A percentile compares a stretch with the other conserved stretches of the same genome.
Evolutionary conservation across 306 rosid species (phyloP).

Genomic region (Dalbergia cultrata): DNA sequence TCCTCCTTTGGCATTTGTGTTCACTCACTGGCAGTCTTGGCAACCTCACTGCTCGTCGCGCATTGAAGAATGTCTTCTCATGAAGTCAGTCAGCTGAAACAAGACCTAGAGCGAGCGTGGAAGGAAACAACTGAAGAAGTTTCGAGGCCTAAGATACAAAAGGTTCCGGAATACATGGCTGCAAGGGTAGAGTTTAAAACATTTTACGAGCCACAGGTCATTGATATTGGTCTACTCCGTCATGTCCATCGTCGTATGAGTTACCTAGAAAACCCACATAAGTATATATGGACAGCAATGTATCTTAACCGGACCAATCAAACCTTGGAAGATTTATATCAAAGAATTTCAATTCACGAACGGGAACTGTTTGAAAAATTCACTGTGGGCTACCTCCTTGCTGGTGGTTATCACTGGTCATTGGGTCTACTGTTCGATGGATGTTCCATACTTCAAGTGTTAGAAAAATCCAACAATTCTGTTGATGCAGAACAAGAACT

Average conservation of each 20-base stretch:
- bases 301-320: neutral
- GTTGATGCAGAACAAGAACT: neutral
- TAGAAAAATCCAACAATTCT: neutral
- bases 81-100: too few species aligned
- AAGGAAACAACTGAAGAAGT: too few species aligned
- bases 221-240: neutral
- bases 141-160: neutral
- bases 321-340: neutral
- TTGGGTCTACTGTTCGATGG: neutral
- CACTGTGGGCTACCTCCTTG: too few species aligned
- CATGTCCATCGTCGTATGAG: too few species aligned
- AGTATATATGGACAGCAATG: neutral
- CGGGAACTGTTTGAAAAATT: too few species aligned
- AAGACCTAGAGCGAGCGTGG: too few species aligned
- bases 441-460: neutral
- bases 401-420: too few species aligned
- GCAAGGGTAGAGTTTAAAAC: neutral
- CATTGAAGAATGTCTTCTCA: too few species aligned
- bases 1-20: too few species aligned
- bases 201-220: neutral
- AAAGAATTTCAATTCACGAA: neutral
- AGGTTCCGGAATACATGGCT: neutral
- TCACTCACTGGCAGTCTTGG: too few species aligned
- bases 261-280: neutral
- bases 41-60: too few species aligned